phyloP scores from a whole-genome alignment of 805 yeast species.

The Diddensiella santjacobensis region DNA sequence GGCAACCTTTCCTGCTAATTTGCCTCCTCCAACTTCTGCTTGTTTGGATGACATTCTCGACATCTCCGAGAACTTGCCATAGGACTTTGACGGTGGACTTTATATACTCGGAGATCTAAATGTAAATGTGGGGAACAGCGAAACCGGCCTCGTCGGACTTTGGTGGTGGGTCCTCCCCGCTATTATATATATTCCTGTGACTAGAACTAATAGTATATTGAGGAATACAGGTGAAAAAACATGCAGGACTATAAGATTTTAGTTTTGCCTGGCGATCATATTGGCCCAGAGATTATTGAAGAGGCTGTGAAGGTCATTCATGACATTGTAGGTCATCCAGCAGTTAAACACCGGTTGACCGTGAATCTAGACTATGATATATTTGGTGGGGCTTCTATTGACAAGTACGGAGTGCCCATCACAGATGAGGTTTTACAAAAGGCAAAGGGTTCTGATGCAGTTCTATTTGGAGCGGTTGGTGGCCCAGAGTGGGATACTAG shows the following conservation, averaged over 20 bases:
- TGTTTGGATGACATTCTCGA: background rate
- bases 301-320: slow-evolving; percentile 83
- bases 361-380: slow-evolving; percentile 73
- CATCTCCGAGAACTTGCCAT: background rate
- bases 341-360: background rate
- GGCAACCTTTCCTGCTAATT: slow-evolving; percentile 24
- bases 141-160: slow-evolving; percentile 2
- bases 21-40: background rate
- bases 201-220: too few relatives aligned
- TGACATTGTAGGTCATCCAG: slow-evolving; percentile 52
- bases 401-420: slow-evolving; percentile 87
- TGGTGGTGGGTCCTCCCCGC: background rate
- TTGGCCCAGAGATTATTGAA: slow-evolving; percentile 77
- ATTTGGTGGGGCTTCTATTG: slow-evolving; percentile 97
- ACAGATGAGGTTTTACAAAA: slow-evolving; percentile 78
- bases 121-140: slow-evolving; percentile 3
- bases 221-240: background rate
- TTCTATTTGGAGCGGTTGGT: slow-evolving; percentile 92
- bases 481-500: slow-evolving; percentile 96
- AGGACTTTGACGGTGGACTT: too few relatives aligned
- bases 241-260: slow-evolving; percentile 40
- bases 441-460: slow-evolving; percentile 83
- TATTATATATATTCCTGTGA: too few relatives aligned
- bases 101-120: too few relatives aligned
- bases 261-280: slow-evolving; percentile 88